Conservation (phyloP, 169 alveolate species). For the Theileria luwenshuni region DNA sequence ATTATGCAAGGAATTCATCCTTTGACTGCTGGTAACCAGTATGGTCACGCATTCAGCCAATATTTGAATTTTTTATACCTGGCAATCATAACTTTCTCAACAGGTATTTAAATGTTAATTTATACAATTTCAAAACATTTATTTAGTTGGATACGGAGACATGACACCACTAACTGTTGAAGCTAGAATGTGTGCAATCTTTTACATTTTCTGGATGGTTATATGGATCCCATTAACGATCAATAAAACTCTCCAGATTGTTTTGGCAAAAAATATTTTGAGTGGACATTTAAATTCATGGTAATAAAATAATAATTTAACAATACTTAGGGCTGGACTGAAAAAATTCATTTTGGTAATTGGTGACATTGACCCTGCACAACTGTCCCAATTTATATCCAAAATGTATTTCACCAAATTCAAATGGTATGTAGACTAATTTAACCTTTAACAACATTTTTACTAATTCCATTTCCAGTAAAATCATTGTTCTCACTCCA, state of each 20-base stretch:
- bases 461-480: constrained; percentile 6
- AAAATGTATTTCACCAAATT: constrained; percentile 46
- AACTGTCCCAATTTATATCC: constrained; percentile 69
- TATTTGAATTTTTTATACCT: constrained; percentile 67
- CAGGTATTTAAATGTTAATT: constrained; percentile 26
- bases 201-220: constrained; percentile 71
- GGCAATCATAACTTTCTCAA: constrained; percentile 76
- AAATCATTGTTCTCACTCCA: constrained; percentile 51
- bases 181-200: constrained; percentile 68
- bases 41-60: constrained; percentile 25
- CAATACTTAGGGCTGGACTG: constrained; percentile 50
- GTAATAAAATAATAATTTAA: constrained; percentile 15
- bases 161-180: constrained; percentile 69
- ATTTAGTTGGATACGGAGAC: constrained; percentile 79
- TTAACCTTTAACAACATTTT: neutral
- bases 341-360: constrained; percentile 67
- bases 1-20: constrained; percentile 65
- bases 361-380: constrained; percentile 77
- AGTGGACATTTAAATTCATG: constrained; percentile 66
- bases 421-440: constrained; percentile 23
- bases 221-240: constrained; percentile 78
- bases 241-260: constrained; percentile 68
- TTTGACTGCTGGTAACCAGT: neutral
- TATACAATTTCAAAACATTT: neutral
- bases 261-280: constrained; percentile 61